phyloP scores from a whole-genome alignment of 2,329 filamentous ascomycete genomes.

The Pseudocercospora musae region DNA sequence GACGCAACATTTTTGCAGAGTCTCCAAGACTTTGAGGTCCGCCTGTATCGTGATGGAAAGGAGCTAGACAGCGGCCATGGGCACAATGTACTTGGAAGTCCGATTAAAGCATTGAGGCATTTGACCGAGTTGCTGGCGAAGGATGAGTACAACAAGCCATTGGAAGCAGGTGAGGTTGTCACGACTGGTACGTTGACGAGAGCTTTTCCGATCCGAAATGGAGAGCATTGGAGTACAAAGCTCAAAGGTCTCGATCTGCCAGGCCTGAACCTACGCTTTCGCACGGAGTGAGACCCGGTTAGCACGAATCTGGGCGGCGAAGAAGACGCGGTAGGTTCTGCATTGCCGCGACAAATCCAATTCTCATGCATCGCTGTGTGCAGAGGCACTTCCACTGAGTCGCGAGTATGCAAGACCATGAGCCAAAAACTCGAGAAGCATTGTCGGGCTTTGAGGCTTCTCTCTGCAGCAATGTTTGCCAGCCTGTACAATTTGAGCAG shows the following conservation, averaged over 20 bases:
- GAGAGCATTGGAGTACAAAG: conserved; percentile 22
- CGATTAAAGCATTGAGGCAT: conserved; percentile 19
- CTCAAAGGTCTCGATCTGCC: conserved; percentile 21
- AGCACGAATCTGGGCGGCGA: neutral
- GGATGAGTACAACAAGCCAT: conserved; percentile 21
- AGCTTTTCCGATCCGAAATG: conserved; percentile 19
- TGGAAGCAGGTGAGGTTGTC: conserved; percentile 20
- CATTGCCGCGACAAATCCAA: neutral
- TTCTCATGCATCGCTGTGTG: neutral
- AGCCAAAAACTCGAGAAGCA: neutral
- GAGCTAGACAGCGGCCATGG: conserved; percentile 18
- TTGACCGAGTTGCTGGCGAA: conserved; percentile 20
- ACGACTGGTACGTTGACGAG: conserved; percentile 24
- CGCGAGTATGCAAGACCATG: neutral
- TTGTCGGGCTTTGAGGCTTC: neutral
- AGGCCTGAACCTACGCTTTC: conserved; percentile 21
- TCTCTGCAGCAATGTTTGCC: neutral
- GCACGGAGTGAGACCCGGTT: conserved; percentile 7
- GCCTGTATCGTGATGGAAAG: conserved; percentile 16
- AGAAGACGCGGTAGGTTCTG: neutral
- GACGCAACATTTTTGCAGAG: conserved; percentile 16
- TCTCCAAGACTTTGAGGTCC: conserved; percentile 20
- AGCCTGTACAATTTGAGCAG: neutral
- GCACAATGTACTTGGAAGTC: conserved; percentile 22
- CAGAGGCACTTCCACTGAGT: neutral